phyloP scores from a whole-genome alignment of 2,329 filamentous ascomycete genomes.

The Cytospora schulzeri region DNA sequence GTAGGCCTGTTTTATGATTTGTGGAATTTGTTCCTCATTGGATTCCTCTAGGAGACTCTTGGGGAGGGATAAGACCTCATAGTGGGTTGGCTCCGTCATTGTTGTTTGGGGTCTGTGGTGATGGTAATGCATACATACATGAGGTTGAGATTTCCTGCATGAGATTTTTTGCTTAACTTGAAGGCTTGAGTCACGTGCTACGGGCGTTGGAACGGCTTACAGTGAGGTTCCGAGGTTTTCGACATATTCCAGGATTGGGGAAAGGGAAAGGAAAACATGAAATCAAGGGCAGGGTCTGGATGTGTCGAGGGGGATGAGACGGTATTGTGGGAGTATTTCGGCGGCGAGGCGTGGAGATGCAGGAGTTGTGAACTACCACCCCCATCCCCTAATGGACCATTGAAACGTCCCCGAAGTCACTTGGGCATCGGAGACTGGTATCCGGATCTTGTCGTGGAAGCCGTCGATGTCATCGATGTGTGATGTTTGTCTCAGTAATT shows the following conservation, averaged over 20 bases:
- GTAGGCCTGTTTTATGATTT: conserved; percentile 64
- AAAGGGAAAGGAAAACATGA: not conserved
- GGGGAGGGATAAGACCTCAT: conserved; percentile 61
- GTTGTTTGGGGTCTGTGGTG: not conserved
- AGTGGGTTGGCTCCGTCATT: conserved; percentile 51
- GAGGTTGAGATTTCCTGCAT: not conserved
- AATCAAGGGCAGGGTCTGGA: not conserved
- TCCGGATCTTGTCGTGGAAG: not conserved
- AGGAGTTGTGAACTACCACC: not conserved
- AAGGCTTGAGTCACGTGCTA: conserved; percentile 25
- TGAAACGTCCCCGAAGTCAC: not conserved
- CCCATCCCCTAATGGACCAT: not conserved
- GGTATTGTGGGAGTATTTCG: not conserved
- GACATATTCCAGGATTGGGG: not conserved
- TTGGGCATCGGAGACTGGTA: not conserved
- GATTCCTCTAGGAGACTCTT: conserved; percentile 48
- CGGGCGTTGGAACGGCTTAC: not conserved
- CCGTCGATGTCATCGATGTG: not conserved
- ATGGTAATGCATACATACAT: not conserved
- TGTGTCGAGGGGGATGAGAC: not conserved
- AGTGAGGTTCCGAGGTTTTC: not conserved
- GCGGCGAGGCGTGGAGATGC: not conserved
- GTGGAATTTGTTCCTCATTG: conserved; percentile 41
- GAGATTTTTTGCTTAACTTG: conserved; percentile 7
- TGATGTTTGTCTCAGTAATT: not conserved